A percentile compares a stretch with the other conserved stretches of the same genome.
Conservation (phyloP, 495 filamentous ascomycete genomes). For the Xylaria bambusicola region DNA sequence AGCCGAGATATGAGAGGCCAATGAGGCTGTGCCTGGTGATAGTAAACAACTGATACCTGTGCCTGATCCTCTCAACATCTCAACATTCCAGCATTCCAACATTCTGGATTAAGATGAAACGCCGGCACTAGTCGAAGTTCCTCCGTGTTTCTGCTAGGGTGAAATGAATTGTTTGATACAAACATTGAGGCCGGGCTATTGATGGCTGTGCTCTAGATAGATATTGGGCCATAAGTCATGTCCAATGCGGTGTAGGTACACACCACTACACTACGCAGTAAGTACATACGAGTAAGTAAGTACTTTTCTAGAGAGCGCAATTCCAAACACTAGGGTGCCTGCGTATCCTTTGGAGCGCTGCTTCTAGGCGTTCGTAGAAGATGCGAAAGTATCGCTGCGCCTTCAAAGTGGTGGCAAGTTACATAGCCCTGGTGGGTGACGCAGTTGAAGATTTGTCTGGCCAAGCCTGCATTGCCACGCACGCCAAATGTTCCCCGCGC, state of each 20-base stretch:
- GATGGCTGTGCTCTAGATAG: too few species aligned
- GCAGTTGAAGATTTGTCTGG: not conserved
- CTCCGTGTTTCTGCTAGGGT: too few species aligned
- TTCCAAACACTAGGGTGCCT: too few species aligned
- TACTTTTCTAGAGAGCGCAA: too few species aligned
- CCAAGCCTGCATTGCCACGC: conserved; percentile 10
- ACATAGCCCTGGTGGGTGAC: conserved; percentile 19
- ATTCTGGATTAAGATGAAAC: too few species aligned
- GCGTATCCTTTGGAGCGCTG: not conserved
- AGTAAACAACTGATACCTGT: not conserved
- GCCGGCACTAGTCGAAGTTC: too few species aligned
- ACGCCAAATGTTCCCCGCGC: not conserved
- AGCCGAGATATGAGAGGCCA: conserved; percentile 9
- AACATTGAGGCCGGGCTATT: too few species aligned
- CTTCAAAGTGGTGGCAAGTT: conserved; percentile 23
- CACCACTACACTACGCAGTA: too few species aligned
- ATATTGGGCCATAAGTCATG: too few species aligned
- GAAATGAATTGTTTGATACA: too few species aligned
- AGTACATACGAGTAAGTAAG: too few species aligned
- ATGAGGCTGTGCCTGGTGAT: conserved; percentile 13
- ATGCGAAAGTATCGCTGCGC: conserved; percentile 18
- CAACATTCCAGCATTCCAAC: not conserved
- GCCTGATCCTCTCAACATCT: not conserved
- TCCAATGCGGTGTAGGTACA: too few species aligned
- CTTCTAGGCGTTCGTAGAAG: not conserved